Evolutionary conservation across 108 stramenopile species (phyloP), one percentile per base, ranked within the genome.

Genomic region (Discostella pseudostelligera): DNA sequence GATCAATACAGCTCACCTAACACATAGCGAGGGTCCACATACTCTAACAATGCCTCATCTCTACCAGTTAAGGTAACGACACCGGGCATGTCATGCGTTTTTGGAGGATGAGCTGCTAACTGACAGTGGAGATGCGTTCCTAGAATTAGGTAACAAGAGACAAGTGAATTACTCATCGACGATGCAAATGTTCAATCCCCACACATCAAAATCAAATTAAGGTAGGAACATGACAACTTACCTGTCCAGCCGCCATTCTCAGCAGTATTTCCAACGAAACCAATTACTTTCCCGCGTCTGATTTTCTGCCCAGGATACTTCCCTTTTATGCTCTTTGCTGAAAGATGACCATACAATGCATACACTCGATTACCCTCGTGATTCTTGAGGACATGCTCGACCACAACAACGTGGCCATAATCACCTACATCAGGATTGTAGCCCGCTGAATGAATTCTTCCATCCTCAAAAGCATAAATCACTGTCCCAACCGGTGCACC

Each of bases 241-340:
- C 60, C 78, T 21, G 76, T 71, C 92, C 92, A 93, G 13, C 92
- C 92, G 10, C 92, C 92, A 73, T 93, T 93, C 56, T 93, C 89
- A 39, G 76, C 73, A 54, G 81, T 69, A 61, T 85, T 83, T 10
- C 92, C 92, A 10, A 93, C 54, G 13, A 57, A 47, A 35, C 84
- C 87, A 56, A 85, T 72, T 1, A 80, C 71, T 70, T 85, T 70
- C 11, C 82, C 84, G 69, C 76, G 75, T 49, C 60, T 47, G 47
- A 81, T 67, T 42, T 50, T 46, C 47, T 74, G 59, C 39, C 72
- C 80, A 6, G 57, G 22, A 35, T 42, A 11, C 59, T 61, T 58
- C 17, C 55, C 59, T 19, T 51, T 29, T 16, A 46, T 47, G 57
- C 63, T 56, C 50, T 59, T 68, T 22, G 71, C 57, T 50, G 81